phyloP scores from a whole-genome alignment of 495 filamentous ascomycete species.

The Cladorrhinum samala region DNA sequence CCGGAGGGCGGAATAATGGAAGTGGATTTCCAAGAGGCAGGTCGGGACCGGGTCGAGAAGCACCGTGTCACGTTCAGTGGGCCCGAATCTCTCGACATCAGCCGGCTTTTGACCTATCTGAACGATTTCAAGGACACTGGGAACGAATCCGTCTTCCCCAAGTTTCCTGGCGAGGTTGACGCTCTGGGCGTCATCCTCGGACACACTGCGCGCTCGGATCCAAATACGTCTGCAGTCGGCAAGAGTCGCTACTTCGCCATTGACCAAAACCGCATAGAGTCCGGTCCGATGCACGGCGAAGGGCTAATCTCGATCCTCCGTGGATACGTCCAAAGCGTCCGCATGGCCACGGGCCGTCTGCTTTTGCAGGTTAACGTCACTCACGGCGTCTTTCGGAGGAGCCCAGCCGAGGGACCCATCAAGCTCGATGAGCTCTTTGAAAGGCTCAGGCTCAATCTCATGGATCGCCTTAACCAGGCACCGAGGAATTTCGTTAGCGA shows the following conservation, averaged over 20 bases:
- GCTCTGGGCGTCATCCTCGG: conserved; percentile 46
- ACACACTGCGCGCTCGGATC: conserved; percentile 30
- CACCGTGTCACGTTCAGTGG: conserved; percentile 39
- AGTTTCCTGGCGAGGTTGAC: conserved; percentile 36
- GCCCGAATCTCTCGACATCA: conserved; percentile 36
- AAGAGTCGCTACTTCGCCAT: conserved; percentile 39
- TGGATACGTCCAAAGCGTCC: conserved; percentile 63
- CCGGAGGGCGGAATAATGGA: conserved; percentile 25
- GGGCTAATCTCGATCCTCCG: conserved; percentile 49
- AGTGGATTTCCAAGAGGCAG: conserved; percentile 42
- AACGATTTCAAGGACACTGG: conserved; percentile 34
- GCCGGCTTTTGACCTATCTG: conserved; percentile 48
- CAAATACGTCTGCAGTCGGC: conserved; percentile 29
- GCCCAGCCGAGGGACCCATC: background rate
- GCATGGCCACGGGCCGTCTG: conserved; percentile 56
- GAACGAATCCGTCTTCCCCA: conserved; percentile 36
- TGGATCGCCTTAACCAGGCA: background rate
- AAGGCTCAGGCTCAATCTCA: background rate
- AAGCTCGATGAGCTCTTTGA: conserved; percentile 21
- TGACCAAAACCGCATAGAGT: conserved; percentile 12
- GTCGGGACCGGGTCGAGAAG: conserved; percentile 31
- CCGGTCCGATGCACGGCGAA: conserved; percentile 12
- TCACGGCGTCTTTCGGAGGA: conserved; percentile 40
- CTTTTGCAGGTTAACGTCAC: conserved; percentile 56
- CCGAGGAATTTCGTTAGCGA: background rate